These are phyloP conservation scores for Colletotrichum godetiae DNA, from an alignment of 2,329 filamentous ascomycete genomes.

Conservation along the genomic window DNA sequence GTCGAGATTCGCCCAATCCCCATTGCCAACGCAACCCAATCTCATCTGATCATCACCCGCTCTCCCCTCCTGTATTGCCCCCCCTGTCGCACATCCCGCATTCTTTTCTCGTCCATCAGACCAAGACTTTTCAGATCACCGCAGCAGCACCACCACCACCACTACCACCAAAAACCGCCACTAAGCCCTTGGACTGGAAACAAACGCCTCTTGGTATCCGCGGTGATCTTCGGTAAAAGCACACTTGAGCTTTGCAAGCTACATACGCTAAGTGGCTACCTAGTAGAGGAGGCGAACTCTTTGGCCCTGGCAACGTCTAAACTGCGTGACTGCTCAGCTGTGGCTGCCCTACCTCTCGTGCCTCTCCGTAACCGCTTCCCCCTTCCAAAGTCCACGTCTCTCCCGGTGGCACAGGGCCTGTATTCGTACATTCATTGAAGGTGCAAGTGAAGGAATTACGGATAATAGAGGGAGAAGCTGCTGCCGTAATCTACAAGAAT, in stretches of 20 bases:
- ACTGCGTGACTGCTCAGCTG: background rate
- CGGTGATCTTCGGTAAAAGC: conserved; percentile 14
- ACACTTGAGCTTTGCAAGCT: background rate
- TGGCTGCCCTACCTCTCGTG: background rate
- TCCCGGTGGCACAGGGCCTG: background rate
- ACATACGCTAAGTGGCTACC: background rate
- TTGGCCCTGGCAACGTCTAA: background rate
- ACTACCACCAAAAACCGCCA: background rate
- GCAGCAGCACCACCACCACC: background rate
- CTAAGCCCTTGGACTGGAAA: conserved; percentile 12
- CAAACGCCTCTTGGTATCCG: background rate
- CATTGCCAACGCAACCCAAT: conserved; percentile 26
- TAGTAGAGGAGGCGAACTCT: background rate
- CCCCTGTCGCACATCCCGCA: conserved; percentile 34
- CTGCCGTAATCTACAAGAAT: background rate
- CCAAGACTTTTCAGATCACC: background rate
- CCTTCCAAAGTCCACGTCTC: background rate
- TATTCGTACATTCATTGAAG: background rate
- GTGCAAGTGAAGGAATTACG: background rate
- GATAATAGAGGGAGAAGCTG: background rate
- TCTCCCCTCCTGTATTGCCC: background rate
- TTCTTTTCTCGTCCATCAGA: background rate
- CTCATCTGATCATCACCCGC: conserved; percentile 27
- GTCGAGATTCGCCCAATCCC: conserved; percentile 24
- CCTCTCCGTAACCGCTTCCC: background rate